These are phyloP conservation scores for Geotrichum phurueaensis DNA, from an alignment of 1,139 yeast genomes.

Conservation along the genomic window DNA sequence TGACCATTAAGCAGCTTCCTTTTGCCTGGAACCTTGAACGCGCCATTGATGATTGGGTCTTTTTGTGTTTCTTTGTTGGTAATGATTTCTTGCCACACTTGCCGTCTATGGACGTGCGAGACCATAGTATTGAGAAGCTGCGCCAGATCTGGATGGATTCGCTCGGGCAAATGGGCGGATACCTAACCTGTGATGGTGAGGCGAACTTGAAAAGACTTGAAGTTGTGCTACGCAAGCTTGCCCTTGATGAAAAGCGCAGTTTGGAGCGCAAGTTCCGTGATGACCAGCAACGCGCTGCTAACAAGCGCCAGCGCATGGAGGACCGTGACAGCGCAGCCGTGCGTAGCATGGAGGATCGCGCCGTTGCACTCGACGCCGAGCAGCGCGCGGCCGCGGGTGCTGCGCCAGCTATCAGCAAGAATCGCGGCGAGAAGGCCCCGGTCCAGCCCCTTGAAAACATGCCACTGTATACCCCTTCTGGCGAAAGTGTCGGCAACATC, in stretches of 20 bases:
- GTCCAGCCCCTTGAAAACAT: conserved; percentile 62
- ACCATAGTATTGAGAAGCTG: conserved; percentile 80
- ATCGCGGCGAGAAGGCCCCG: conserved; percentile 64
- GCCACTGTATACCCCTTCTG: conserved; percentile 69
- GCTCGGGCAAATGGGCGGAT: conserved; percentile 62
- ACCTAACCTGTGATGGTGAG: conserved; percentile 83
- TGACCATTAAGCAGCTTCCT: conserved; percentile 58
- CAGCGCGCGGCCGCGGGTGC: conserved; percentile 10
- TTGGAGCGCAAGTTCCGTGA: conserved; percentile 47
- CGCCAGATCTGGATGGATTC: conserved; percentile 77
- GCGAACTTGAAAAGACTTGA: conserved; percentile 75
- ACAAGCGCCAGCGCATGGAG: conserved; percentile 38
- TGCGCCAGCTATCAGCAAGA: conserved; percentile 25
- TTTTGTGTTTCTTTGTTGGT: conserved; percentile 97
- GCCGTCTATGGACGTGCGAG: conserved; percentile 91
- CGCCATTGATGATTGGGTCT: conserved; percentile 98
- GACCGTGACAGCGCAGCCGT: conserved; percentile 12
- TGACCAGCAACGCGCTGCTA: conserved; percentile 61
- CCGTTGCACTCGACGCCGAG: conserved; percentile 3
- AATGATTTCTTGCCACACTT: conserved; percentile 97
- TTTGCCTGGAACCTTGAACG: conserved; percentile 84
- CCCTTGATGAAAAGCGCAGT: conserved; percentile 63
- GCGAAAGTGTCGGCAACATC: conserved; percentile 62
- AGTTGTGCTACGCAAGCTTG: conserved; percentile 56
- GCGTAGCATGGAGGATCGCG: conserved; percentile 13